Evolutionary conservation across 306 rosid species (phyloP), one percentile per base, ranked within the genome.

Genomic region (Vicia villosa): DNA sequence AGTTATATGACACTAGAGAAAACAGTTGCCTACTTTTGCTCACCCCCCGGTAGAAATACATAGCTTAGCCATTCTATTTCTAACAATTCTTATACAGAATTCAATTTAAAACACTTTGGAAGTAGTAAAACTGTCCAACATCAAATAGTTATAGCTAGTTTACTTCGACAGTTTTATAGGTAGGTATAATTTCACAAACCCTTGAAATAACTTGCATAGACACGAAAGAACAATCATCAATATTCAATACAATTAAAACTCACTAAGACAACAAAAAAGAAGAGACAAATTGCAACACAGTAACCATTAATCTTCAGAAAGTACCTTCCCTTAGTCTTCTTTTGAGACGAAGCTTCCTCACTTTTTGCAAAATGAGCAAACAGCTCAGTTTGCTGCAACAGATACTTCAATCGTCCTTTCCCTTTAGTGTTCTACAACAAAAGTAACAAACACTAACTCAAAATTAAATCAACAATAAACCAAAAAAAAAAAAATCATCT

Each of bases 331-430:
- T 71, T 91, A 9, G 82, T 32, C 85, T 87, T 90, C 83, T 87
- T 90, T 66, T 79, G 96, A 40, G 99, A 76, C 11, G 96, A 74
- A 78, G 95, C 80, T 17, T 73, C 91, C 11, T 80, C 95, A 46
- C 92, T 86, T 81, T 91, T 89, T 7, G 99, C 97, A 84, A 95
- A 95, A 80, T 95, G 97, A 54, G 99, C 96, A 88, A 94, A 94
- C 60, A 94, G 55, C 82, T 94, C 99, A n/a, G 99, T 94, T 71
- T 94, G 99, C 76, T 91, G 96, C 42, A 94, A 77, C 36, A 94
- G 99, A 86, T 91, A 94, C 71, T 94, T 91, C 87, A 94, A 74
- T 22, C 99, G 87, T 16, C 99, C 99, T 72, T 89, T 84, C 37
- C 97, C 99, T 71, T 49, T 88, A 36, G 83, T 89, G 49, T 94